Evolutionary conservation across 129 eudicot species (phyloP).

Genomic region (Lactuca saligna): DNA sequence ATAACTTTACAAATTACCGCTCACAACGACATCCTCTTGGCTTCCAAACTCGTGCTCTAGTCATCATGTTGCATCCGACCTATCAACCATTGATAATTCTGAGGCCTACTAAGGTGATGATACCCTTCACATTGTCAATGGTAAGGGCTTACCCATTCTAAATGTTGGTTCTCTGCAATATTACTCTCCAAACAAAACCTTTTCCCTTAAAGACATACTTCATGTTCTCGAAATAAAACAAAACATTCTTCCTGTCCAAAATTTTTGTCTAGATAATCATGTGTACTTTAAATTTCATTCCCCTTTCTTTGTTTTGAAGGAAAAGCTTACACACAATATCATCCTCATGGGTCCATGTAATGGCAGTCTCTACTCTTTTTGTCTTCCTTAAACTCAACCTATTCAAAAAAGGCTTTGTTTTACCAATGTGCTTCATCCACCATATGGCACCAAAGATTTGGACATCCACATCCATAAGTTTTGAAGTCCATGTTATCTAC

Average conservation of each 20-base stretch:
- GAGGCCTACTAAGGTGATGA: background rate
- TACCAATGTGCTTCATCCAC: too few relatives aligned
- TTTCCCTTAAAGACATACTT: background rate
- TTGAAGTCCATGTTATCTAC: too few relatives aligned
- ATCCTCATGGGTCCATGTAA: too few relatives aligned
- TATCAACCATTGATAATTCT: background rate
- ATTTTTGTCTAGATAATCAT: background rate
- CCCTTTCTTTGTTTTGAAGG: too few relatives aligned
- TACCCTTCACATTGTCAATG: too few relatives aligned
- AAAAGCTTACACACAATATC: too few relatives aligned
- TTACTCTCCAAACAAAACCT: constrained; percentile 5
- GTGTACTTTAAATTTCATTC: too few relatives aligned
- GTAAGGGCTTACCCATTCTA: constrained; percentile 12
- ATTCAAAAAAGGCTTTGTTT: too few relatives aligned
- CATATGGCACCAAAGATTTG: too few relatives aligned
- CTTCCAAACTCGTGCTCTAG: background rate
- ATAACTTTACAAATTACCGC: background rate
- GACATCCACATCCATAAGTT: too few relatives aligned
- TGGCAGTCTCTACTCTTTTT: too few relatives aligned
- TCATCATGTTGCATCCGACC: background rate
- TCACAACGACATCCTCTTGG: background rate
- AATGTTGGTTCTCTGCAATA: background rate
- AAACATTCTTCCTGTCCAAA: constrained; percentile 9
- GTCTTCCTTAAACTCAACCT: too few relatives aligned
- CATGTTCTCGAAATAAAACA: constrained; percentile 3